Base-by-base conservation (phyloP, 1,139 yeast genomes). In the Geotrichum europaeum region DNA sequence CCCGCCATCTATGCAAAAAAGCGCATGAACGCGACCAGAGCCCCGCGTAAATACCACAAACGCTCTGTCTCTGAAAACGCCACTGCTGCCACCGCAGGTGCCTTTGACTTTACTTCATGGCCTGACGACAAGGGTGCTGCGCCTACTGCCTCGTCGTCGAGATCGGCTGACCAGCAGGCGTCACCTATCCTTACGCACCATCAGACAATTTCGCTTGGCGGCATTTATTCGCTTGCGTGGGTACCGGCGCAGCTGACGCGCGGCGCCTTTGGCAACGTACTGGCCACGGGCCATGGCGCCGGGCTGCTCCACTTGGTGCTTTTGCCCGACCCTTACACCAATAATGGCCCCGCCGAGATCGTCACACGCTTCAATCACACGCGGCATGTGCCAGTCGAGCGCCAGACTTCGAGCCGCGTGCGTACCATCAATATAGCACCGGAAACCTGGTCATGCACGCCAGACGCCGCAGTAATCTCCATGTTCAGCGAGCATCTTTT, bases 331-430 rank as follows among this genome's bases (percentile, higher is more conserved):
- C 72, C 81, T n/a, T 66, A 72, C 60, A 69, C 72, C 34, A 77
- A 75, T 18, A 77, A 77, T 36, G 80, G 77, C 51, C 80, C 83
- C 40, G 96, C 96, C 0, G 90, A 85, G 70, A 86, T 89, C 22
- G 76, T 86, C 65, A 86, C 86, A 71, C 76, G 94, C 54, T 88
- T 86, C 73, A 87, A 87, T 72, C 96, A 89, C 73, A 75, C 81
- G 57, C 84, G 84, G 65, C 89, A 86, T 67, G 69, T 85, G 47
- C 75, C 72, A 22, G 50, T 62, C 4, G 65, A 66, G 7, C 28
- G 40, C 28, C 63, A 67, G 20, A 60, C 61, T 22, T 66, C 69
- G 10, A 51, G 72, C 64, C 59, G 79, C n/a, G 76, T 82, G 55
- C 70, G 74, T 53, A 71, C 75, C 52, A 64, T 80, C 13, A 73